Base-by-base conservation (phyloP, 2,329 filamentous ascomycete genomes). In the Claviceps sp. region DNA sequence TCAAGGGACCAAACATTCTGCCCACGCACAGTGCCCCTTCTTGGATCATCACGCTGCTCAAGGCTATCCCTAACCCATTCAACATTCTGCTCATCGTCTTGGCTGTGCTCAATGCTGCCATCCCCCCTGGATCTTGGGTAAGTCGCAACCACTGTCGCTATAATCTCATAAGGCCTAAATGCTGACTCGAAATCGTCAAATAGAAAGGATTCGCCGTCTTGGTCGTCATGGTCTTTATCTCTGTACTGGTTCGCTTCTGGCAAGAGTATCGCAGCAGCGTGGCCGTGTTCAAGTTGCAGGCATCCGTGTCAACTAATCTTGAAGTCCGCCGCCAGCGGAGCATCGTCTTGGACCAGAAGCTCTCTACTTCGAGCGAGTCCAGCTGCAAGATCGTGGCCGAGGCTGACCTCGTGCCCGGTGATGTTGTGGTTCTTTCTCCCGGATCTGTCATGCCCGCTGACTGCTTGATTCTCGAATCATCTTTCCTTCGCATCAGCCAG, bases 381-480 rank as follows among this genome's bases (percentile, higher is more conserved):
- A 45, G 40, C 6, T 16, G n/a, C 38, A 55, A 56, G 24, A 44
- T 46, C 3, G 38, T 59, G 0, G n/a, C 48, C 10, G 56, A 57
- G 14, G 52, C 44, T 17, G 56, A 60, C 16, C 52, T 63, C 2
- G 60, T 62, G 1, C 60, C 60, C 7, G 61, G 61, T 1, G 61
- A 63, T 46, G 48, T 62, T 22, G 50, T 61, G 2, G 1, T 56
- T 13, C 52, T 63, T 2, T 50, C 56, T 1, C 60, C 61, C 4
- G 61, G 60, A 1, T 56, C 54, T n/a, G 50, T 62, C 34, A 58
- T 63, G 5, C 60, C 61, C 2, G 61, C 62, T n/a, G 62, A 64
- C 45, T 61, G 61, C 50, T 37, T 63, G 44, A 55, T 64, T n/a
- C 52, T 63, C 2, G 61, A 63, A 17, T 50, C 61, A 1, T 59